A percentile compares a stretch with the other conserved stretches of the same genome.
phyloP scores from a whole-genome alignment of 2,329 filamentous ascomycete genomes.

The Talaromyces sp. region DNA sequence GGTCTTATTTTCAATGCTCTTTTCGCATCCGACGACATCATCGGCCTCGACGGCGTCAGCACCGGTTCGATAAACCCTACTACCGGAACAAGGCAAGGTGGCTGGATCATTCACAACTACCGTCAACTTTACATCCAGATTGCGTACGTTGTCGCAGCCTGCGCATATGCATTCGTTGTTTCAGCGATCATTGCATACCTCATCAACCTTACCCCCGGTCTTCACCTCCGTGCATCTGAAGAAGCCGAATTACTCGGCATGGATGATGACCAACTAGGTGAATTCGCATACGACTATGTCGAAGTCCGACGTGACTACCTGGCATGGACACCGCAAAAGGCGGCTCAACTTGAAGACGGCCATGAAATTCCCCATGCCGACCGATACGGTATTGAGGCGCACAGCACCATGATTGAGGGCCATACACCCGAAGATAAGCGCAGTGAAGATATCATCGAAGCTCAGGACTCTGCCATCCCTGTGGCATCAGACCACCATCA shows the following conservation, averaged over 20 bases:
- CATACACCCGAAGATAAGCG: conserved; percentile 37
- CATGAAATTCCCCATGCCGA: conserved; percentile 54
- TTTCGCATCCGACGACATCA: conserved; percentile 70
- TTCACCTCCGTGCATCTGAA: conserved; percentile 61
- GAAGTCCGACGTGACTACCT: conserved; percentile 49
- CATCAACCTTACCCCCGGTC: conserved; percentile 65
- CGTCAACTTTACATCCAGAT: conserved; percentile 67
- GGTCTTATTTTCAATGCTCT: conserved; percentile 74
- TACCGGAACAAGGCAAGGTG: conserved; percentile 47
- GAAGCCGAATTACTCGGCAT: conserved; percentile 65
- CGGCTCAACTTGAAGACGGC: conserved; percentile 42
- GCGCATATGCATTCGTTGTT: conserved; percentile 62
- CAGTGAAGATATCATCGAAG: conserved; percentile 28
- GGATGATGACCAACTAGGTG: conserved; percentile 49
- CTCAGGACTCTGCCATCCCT: conserved; percentile 18
- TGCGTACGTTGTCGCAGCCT: conserved; percentile 60
- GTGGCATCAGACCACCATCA: conserved; percentile 5
- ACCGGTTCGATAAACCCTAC: conserved; percentile 37
- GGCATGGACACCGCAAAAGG: conserved; percentile 46
- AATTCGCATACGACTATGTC: conserved; percentile 50
- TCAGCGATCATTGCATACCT: conserved; percentile 65
- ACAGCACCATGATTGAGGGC: conserved; percentile 59
- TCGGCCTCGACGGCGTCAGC: conserved; percentile 64
- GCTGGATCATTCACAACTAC: conserved; percentile 67
- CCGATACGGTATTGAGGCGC: conserved; percentile 56